Evolutionary conservation across 768 basidiomycete genomes (phyloP).

Genomic region (Coprinopsis sp.): DNA sequence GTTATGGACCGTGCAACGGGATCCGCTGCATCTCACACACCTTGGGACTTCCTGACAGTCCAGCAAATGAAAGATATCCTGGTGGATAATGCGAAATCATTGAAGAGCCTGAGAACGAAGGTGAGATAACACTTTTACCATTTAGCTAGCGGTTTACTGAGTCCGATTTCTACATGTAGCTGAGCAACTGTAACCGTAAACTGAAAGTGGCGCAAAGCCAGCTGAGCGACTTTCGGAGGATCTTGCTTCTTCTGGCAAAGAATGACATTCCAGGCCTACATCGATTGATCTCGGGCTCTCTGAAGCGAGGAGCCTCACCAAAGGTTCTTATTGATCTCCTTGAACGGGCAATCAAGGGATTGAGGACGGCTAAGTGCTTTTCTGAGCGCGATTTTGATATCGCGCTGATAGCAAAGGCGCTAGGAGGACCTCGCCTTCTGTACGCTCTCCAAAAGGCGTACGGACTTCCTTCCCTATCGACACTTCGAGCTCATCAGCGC

Average conservation of each 20-base stretch:
- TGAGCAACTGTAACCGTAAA: not conserved
- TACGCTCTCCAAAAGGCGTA: not conserved
- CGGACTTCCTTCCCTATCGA: not conserved
- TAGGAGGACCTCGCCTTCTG: not conserved
- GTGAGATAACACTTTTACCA: too few species aligned
- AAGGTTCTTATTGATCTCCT: not conserved
- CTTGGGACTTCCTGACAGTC: not conserved
- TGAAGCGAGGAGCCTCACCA: not conserved
- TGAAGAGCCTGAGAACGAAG: not conserved
- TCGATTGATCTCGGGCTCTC: not conserved
- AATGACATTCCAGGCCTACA: not conserved
- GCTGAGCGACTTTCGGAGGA: not conserved
- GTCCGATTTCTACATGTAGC: too few species aligned
- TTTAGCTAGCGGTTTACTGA: too few species aligned
- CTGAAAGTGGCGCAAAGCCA: not conserved
- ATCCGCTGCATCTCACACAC: not conserved
- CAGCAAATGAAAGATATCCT: not conserved
- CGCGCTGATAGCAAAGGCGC: not conserved
- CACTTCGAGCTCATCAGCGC: not conserved
- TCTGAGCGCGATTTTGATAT: not conserved
- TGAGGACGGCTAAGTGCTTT: not conserved
- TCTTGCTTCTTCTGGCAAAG: not conserved
- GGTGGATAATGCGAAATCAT: not conserved
- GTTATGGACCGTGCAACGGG: not conserved
- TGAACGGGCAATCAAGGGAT: not conserved